Percentiles rank a stretch among this genome's conserved stretches.
These are phyloP conservation scores for Ophiostoma ips DNA, from an alignment of 2,329 filamentous ascomycete species.

Conservation along the genomic window DNA sequence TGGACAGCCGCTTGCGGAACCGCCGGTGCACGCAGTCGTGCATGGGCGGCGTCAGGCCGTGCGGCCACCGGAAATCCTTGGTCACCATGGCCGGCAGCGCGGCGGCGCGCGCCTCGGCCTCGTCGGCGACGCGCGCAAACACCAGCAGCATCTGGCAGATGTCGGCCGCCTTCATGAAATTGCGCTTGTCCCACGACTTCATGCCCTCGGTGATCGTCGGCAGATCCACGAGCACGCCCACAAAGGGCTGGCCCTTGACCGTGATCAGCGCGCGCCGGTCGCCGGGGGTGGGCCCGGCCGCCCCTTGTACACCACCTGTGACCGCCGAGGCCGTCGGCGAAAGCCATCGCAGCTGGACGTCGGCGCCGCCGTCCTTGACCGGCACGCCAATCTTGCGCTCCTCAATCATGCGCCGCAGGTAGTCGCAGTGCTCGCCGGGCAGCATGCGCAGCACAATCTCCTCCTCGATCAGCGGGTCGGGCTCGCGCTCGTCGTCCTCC, in stretches of 20 bases:
- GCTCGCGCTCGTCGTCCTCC: slow-evolving; percentile 80
- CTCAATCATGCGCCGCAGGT: slow-evolving; percentile 60
- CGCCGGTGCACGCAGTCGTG: slow-evolving; percentile 69
- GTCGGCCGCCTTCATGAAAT: slow-evolving; percentile 80
- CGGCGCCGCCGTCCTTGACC: slow-evolving; percentile 51
- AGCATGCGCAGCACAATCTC: slow-evolving; percentile 82
- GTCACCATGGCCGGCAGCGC: slow-evolving; percentile 62
- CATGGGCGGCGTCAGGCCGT: slow-evolving; percentile 80
- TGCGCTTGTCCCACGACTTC: slow-evolving; percentile 85
- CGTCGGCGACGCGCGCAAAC: slow-evolving; percentile 50
- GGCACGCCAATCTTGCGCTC: slow-evolving; percentile 63
- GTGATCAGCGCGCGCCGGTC: slow-evolving; percentile 54
- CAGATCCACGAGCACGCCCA: slow-evolving; percentile 66
- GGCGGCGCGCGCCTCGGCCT: slow-evolving; percentile 49
- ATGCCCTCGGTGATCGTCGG: slow-evolving; percentile 80
- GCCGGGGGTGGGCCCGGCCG: not conserved
- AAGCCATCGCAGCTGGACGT: slow-evolving; percentile 70
- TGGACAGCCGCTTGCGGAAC: slow-evolving; percentile 70
- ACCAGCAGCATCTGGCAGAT: slow-evolving; percentile 82
- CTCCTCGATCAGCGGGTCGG: slow-evolving; percentile 77
- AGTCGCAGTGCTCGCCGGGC: slow-evolving; percentile 74
- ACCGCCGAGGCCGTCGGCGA: too few species aligned
- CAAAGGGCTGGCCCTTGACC: slow-evolving; percentile 57
- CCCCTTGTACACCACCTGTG: too few species aligned
- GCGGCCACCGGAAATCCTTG: slow-evolving; percentile 58